Base-by-base conservation (phyloP, 2,329 filamentous ascomycete species). In the Colletotrichum sp. region DNA sequence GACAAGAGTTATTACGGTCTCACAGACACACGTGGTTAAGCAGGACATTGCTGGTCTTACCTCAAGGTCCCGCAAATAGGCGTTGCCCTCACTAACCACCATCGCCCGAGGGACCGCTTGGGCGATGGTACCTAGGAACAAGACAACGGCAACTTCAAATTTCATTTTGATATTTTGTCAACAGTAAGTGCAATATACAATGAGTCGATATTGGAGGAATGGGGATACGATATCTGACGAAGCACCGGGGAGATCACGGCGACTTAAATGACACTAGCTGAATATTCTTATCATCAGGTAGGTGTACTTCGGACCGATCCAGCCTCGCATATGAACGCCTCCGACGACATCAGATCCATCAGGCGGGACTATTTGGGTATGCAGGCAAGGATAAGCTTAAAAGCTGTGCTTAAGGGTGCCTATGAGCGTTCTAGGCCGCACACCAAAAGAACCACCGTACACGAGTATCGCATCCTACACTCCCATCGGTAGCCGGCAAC, bases 21-120 rank as follows among this genome's bases (percentile, higher is more conserved):
- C 29, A 22, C 2, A 22, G 0, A 9, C 13, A 22, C 29, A 2
- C 3, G 7, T 12, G 16, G 1, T 16, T 11, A 19, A 22, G 15
- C 3, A 16, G 6, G 30, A 9, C 12, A 6, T 34, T 2, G 5
- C n/a, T 22, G 12, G 0, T 11, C 32, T 69, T 27, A 61, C 66
- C 55, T 69, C 66, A 19, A 61, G 32, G 9, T 69, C 55, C 22
- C 19, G 52, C 5, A 61, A 61, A 19, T 61, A 61, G 8, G 2
- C 2, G 15, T 69, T 69, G 66, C 25, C 66, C 32, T 69, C 66
- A 11, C 30, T 30, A 8, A 52, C 44, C 19, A 44, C 66, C 32
- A 61, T 61, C 30, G 32, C 52, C 32, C 66, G 52, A 39, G 66
- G 66, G 25, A 69, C 66, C 11, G 66, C 66, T 44, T 69, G 52